Conservation (phyloP, 176 grass and related monocot genomes). For the Musa beccarii region DNA sequence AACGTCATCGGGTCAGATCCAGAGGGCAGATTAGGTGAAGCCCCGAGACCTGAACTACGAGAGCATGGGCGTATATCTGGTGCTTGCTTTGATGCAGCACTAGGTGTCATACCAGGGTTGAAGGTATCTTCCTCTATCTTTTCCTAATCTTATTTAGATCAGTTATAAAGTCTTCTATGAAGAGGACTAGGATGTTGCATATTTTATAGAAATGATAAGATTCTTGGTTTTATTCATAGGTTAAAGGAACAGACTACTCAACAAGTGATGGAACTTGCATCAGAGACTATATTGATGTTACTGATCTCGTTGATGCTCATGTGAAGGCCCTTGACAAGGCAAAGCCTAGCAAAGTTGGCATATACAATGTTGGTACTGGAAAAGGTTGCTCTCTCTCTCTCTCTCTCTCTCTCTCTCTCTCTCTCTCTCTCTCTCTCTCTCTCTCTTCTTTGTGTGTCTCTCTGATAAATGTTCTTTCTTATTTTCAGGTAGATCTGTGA, state of each 20-base stretch:
- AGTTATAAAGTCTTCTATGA: neutral
- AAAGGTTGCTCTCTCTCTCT: conserved; percentile 34
- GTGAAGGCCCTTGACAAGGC: conserved; percentile 94
- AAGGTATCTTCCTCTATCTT: conserved; percentile 37
- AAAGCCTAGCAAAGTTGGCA: conserved; percentile 65
- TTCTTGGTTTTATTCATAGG: conserved; percentile 28
- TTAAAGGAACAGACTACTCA: conserved; percentile 61
- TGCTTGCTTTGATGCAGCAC: conserved; percentile 83
- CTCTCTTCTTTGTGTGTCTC: neutral
- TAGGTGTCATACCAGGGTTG: conserved; percentile 61
- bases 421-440: neutral
- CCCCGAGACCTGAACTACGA: conserved; percentile 81
- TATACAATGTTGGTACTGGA: conserved; percentile 95
- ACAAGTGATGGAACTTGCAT: conserved; percentile 82
- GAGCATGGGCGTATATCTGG: conserved; percentile 90
- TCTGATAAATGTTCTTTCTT: conserved; percentile 18
- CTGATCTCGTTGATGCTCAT: conserved; percentile 97
- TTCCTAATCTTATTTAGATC: neutral
- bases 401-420: neutral
- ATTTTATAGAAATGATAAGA: neutral
- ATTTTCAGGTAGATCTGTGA: conserved; percentile 81
- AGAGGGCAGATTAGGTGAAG: conserved; percentile 77
- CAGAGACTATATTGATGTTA: conserved; percentile 97
- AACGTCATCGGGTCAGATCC: conserved; percentile 98
- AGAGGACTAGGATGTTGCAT: neutral